Percentiles rank a stretch among this genome's conserved stretches.
These are phyloP conservation scores for Trichophaea hybrida DNA, from an alignment of 2,329 filamentous ascomycete species.

Conservation along the genomic window DNA sequence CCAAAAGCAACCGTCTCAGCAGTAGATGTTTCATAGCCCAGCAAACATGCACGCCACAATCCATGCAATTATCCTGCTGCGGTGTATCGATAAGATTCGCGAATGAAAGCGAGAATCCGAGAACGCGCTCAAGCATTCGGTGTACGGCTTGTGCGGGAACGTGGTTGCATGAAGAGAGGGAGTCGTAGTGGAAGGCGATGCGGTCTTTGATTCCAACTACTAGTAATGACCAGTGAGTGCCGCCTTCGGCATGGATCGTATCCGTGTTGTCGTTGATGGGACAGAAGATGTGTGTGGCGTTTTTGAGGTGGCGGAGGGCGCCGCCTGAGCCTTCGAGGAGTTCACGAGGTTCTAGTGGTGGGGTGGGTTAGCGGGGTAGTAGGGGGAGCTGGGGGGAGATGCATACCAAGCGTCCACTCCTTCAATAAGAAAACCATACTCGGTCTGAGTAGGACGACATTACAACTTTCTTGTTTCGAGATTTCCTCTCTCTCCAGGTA, in stretches of 20 bases:
- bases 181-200: constrained; percentile 94
- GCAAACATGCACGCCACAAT: constrained; percentile 94
- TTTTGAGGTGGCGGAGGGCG: not conserved
- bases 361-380: constrained; percentile 39
- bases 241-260: constrained; percentile 65
- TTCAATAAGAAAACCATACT: constrained; percentile 49
- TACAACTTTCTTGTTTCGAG: constrained; percentile 59
- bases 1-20: constrained; percentile 64
- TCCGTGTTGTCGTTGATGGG: constrained; percentile 83
- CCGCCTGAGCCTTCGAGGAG: not conserved
- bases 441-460: constrained; percentile 80
- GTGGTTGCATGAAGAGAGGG: constrained; percentile 60
- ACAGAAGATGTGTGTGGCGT: constrained; percentile 76
- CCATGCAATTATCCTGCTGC: constrained; percentile 79
- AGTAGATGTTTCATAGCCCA: constrained; percentile 90
- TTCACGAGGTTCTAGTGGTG: not conserved
- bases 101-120: constrained; percentile 56
- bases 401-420: not conserved
- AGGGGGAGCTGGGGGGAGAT: not conserved
- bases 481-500: constrained; percentile 85
- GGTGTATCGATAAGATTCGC: constrained; percentile 73
- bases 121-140: constrained; percentile 52
- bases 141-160: constrained; percentile 57
- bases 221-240: constrained; percentile 87
- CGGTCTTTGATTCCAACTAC: constrained; percentile 79